phyloP scores from a whole-genome alignment of 2,329 filamentous ascomycete species.

The Aureobasidium sp. region DNA sequence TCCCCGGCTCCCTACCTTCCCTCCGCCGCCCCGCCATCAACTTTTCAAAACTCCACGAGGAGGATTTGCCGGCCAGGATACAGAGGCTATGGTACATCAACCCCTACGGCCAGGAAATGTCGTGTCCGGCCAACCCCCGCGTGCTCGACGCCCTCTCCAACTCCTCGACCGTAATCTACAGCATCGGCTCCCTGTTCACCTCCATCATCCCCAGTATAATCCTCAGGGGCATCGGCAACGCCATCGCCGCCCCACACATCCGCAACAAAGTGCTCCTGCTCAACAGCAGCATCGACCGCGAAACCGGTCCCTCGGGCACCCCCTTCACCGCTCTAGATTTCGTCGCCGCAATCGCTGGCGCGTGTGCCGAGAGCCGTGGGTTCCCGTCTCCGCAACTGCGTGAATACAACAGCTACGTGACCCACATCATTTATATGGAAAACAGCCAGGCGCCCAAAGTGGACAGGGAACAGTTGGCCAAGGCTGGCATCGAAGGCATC shows the following conservation, averaged over 20 bases:
- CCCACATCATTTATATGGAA: constrained; percentile 73
- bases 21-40: constrained; percentile 72
- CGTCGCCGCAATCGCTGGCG: constrained; percentile 66
- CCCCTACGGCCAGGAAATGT: constrained; percentile 93
- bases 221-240: constrained; percentile 63
- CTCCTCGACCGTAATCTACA: constrained; percentile 70
- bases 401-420: constrained; percentile 68
- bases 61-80: constrained; percentile 70
- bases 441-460: constrained; percentile 61
- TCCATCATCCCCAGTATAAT: constrained; percentile 78
- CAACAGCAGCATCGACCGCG: constrained; percentile 75
- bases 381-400: too few relatives aligned
- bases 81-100: constrained; percentile 93
- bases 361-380: constrained; percentile 61
- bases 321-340: constrained; percentile 74
- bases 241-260: constrained; percentile 41
- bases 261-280: constrained; percentile 72
- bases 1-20: constrained; percentile 70
- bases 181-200: constrained; percentile 89
- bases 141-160: constrained; percentile 59
- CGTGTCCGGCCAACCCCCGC: constrained; percentile 71
- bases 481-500: constrained; percentile 67
- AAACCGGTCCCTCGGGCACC: constrained; percentile 61
- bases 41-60: constrained; percentile 67
- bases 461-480: constrained; percentile 53